Conservation (phyloP, 1,284 basidiomycete genomes). For the Heterobasidion parviporum region DNA sequence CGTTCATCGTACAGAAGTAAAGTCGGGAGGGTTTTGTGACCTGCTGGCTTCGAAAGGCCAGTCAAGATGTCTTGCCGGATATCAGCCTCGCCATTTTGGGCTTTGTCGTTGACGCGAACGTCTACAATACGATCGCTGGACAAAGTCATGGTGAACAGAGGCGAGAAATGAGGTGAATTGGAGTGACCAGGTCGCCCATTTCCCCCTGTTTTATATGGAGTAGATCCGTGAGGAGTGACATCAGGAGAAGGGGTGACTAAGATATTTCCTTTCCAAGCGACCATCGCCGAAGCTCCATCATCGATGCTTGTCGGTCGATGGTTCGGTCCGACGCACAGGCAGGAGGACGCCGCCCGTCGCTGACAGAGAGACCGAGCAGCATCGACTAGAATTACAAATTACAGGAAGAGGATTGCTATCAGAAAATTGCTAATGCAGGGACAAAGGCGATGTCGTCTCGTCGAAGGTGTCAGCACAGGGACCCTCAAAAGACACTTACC, state of each 20-base stretch:
- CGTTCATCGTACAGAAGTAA: slow-evolving; percentile 83
- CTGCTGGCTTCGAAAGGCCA: slow-evolving; percentile 46
- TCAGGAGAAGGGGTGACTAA: neutral
- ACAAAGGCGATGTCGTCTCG: too few species aligned
- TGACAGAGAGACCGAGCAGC: neutral
- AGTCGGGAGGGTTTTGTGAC: slow-evolving; percentile 70
- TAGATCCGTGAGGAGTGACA: neutral
- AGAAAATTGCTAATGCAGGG: too few species aligned
- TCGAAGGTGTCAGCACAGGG: too few species aligned
- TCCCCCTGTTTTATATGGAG: neutral
- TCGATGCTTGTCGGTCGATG: neutral
- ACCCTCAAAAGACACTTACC: too few species aligned
- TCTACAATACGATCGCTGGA: slow-evolving; percentile 32
- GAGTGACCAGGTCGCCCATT: neutral
- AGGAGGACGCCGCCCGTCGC: neutral
- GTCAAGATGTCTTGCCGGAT: slow-evolving; percentile 40
- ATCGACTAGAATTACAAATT: neutral
- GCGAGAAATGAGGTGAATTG: neutral
- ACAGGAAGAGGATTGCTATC: neutral
- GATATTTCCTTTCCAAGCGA: too few species aligned
- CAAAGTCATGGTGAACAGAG: slow-evolving; percentile 3
- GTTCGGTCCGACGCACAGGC: neutral
- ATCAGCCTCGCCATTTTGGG: slow-evolving; percentile 24
- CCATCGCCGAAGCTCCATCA: neutral
- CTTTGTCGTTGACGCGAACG: slow-evolving; percentile 28